Evolutionary conservation across 169 alveolate species (phyloP).

Genomic region (Cryptosporidium bovis): DNA sequence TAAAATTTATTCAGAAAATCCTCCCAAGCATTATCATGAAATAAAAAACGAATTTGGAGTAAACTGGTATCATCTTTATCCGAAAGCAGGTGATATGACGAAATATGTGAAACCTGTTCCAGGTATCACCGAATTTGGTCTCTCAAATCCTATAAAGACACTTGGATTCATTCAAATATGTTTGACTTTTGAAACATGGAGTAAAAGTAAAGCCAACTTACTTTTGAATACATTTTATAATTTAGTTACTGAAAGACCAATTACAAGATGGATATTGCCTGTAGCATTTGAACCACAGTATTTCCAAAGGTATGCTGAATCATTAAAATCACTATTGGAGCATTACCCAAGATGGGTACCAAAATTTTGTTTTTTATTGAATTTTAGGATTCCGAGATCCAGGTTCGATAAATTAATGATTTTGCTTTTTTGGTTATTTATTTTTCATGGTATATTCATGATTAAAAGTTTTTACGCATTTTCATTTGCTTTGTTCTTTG

Average conservation of each 20-base stretch:
- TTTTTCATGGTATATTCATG: not conserved
- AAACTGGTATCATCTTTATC: conserved; percentile 70
- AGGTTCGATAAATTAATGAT: conserved; percentile 35
- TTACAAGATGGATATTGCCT: conserved; percentile 64
- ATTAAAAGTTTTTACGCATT: not conserved
- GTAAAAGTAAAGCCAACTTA: conserved; percentile 6
- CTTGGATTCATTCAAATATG: conserved; percentile 66
- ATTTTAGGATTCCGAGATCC: conserved; percentile 64
- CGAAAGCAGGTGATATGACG: conserved; percentile 29
- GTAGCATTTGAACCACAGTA: conserved; percentile 65
- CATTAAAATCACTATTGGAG: conserved; percentile 25
- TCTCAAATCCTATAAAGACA: conserved; percentile 65
- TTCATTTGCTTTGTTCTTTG: conserved; percentile 9
- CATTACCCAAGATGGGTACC: conserved; percentile 74
- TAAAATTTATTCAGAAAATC: not conserved
- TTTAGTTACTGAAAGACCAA: conserved; percentile 15
- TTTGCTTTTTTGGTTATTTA: conserved; percentile 24
- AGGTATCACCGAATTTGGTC: conserved; percentile 60
- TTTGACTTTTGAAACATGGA: conserved; percentile 14
- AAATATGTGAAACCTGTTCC: conserved; percentile 67
- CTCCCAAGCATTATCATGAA: not conserved
- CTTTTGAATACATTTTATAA: conserved; percentile 6
- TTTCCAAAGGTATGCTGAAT: conserved; percentile 69
- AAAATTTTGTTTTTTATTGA: conserved; percentile 34
- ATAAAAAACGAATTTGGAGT: not conserved